Conservation (phyloP, 2,329 filamentous ascomycete genomes). For the Monosporascus ibericus region DNA sequence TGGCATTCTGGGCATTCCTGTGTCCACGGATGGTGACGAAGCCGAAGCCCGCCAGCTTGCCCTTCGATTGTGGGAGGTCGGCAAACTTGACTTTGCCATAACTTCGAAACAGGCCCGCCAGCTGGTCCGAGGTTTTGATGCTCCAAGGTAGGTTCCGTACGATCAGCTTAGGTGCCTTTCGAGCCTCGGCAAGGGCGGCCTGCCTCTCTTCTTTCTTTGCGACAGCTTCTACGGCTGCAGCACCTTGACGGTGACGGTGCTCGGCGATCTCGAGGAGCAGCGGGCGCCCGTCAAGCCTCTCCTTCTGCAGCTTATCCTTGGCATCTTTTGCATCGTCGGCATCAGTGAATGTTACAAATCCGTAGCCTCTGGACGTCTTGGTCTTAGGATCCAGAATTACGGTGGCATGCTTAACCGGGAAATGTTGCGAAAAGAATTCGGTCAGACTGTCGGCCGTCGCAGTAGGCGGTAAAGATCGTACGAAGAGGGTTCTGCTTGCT, state of each 20-base stretch:
- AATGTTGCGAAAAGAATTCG: slow-evolving; percentile 88
- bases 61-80: slow-evolving; percentile 73
- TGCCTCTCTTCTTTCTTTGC: slow-evolving; percentile 50
- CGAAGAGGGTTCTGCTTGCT: slow-evolving; percentile 72
- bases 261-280: slow-evolving; percentile 86
- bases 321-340: slow-evolving; percentile 82
- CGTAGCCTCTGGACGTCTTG: slow-evolving; percentile 84
- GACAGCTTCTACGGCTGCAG: slow-evolving; percentile 37
- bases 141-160: slow-evolving; percentile 95
- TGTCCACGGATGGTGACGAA: slow-evolving; percentile 83
- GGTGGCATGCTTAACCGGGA: slow-evolving; percentile 92
- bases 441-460: slow-evolving; percentile 79
- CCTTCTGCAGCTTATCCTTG: slow-evolving; percentile 72
- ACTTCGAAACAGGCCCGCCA: slow-evolving; percentile 72
- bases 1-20: slow-evolving; percentile 86
- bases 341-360: slow-evolving; percentile 95
- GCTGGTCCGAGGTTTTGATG: slow-evolving; percentile 78
- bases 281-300: slow-evolving; percentile 70
- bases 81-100: slow-evolving; percentile 89
- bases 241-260: slow-evolving; percentile 59
- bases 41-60: slow-evolving; percentile 78
- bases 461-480: slow-evolving; percentile 73
- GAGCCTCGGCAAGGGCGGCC: slow-evolving; percentile 54
- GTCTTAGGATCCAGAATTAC: slow-evolving; percentile 82
- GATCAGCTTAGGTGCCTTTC: slow-evolving; percentile 69